Evolutionary conservation across 495 filamentous ascomycete species (phyloP).

Genomic region (Penicillium robsamsonii): DNA sequence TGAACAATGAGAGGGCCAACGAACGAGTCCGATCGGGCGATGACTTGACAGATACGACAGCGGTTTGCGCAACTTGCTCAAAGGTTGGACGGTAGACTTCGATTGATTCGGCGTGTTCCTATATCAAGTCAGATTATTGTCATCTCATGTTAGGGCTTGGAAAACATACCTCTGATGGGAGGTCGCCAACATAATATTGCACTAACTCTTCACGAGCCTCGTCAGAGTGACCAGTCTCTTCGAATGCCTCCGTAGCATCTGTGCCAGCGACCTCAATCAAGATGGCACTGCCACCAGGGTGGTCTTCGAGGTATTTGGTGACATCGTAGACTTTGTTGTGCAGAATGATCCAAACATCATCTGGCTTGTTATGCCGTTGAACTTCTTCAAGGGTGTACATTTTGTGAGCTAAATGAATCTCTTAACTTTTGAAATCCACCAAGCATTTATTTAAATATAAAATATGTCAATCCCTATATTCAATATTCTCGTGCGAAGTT

Average conservation of each 20-base stretch:
- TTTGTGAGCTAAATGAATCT: background rate
- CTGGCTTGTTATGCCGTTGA: constrained; percentile 21
- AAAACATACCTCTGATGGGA: constrained; percentile 17
- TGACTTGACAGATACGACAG: constrained; percentile 16
- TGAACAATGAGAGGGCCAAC: background rate
- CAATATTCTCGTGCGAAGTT: constrained; percentile 15
- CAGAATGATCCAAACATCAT: constrained; percentile 48
- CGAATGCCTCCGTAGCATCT: constrained; percentile 52
- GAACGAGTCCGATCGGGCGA: background rate
- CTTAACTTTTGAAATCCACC: background rate
- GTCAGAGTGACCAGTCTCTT: constrained; percentile 53
- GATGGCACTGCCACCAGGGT: constrained; percentile 52
- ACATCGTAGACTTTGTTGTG: constrained; percentile 55
- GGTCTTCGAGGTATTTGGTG: constrained; percentile 50
- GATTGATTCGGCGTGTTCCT: constrained; percentile 21
- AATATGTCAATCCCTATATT: background rate
- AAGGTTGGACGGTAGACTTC: constrained; percentile 24
- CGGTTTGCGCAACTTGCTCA: constrained; percentile 22
- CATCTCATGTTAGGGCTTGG: background rate
- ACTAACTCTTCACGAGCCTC: constrained; percentile 40
- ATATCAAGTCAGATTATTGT: background rate
- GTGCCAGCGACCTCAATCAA: constrained; percentile 49
- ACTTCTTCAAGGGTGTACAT: constrained; percentile 25
- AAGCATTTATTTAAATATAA: background rate
- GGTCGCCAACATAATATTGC: constrained; percentile 23